Percentiles rank a stretch among this genome's conserved stretches.
Conservation (phyloP, 345 rosid genomes). For the Boechera divaricarpa region DNA sequence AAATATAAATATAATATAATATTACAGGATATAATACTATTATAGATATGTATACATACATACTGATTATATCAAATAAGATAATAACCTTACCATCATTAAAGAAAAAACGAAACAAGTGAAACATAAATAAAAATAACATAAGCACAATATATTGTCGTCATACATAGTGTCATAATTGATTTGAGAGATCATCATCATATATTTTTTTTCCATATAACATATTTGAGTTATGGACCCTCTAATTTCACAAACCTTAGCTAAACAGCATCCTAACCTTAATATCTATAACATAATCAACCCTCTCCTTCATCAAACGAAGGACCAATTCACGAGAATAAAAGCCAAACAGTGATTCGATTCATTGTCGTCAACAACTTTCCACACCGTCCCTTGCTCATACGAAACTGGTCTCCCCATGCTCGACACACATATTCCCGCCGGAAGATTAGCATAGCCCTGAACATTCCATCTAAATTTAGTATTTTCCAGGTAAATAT, state of each 20-base stretch:
- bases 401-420: conserved; percentile 93
- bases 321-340: conserved; percentile 87
- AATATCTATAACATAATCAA: conserved; percentile 33
- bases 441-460: conserved; percentile 81
- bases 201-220: conserved; percentile 4
- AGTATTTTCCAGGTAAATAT: not conserved
- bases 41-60: too few relatives aligned
- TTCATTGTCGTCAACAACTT: conserved; percentile 79
- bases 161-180: conserved; percentile 11
- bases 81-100: not conserved
- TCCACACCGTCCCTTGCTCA: conserved; percentile 90
- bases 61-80: too few relatives aligned
- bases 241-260: conserved; percentile 22
- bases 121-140: conserved; percentile 7
- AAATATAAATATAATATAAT: too few relatives aligned
- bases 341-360: conserved; percentile 81
- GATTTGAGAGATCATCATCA: conserved; percentile 12
- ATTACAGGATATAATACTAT: too few relatives aligned
- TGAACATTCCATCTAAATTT: conserved; percentile 27
- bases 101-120: not conserved
- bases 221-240: not conserved
- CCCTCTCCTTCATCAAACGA: conserved; percentile 55
- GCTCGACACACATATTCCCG: conserved; percentile 84
- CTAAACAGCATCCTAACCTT: conserved; percentile 37
- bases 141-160: conserved; percentile 12